These are phyloP conservation scores for Chrysanthemum makinoi DNA, from an alignment of 129 eudicot genomes.

Conservation along the genomic window DNA sequence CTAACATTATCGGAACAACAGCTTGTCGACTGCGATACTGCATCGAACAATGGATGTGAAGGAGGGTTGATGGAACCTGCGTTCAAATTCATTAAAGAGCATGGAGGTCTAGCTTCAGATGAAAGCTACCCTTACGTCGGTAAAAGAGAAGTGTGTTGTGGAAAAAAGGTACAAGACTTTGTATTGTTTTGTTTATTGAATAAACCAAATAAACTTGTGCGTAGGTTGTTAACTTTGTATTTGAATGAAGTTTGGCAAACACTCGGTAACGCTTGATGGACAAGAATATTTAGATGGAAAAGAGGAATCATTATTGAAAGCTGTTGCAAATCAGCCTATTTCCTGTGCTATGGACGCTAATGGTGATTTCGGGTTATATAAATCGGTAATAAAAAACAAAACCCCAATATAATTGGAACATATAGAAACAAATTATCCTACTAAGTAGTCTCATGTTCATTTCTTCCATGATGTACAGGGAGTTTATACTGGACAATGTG, in stretches of 20 bases:
- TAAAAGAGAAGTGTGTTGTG: slow-evolving; percentile 50
- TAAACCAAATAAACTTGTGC: background rate
- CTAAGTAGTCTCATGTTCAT: background rate
- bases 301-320: slow-evolving; percentile 54
- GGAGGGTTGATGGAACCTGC: slow-evolving; percentile 85
- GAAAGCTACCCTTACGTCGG: slow-evolving; percentile 64
- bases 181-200: background rate
- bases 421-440: background rate
- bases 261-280: slow-evolving; percentile 39
- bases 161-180: slow-evolving; percentile 38
- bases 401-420: background rate
- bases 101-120: slow-evolving; percentile 70
- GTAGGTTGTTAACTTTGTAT: too few species aligned
- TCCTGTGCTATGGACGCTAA: slow-evolving; percentile 54
- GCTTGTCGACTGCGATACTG: slow-evolving; percentile 19
- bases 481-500: slow-evolving; percentile 62
- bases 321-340: slow-evolving; percentile 58
- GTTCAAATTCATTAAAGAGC: slow-evolving; percentile 47
- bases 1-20: background rate
- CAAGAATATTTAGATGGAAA: slow-evolving; percentile 35
- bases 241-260: background rate
- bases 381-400: slow-evolving; percentile 37
- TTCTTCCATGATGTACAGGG: slow-evolving; percentile 19
- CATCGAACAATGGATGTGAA: slow-evolving; percentile 53
- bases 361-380: slow-evolving; percentile 58